A percentile compares a stretch with the other conserved stretches of the same genome.
Conservation (phyloP, 495 filamentous ascomycete species). For the Penicillium maclennaniae region DNA sequence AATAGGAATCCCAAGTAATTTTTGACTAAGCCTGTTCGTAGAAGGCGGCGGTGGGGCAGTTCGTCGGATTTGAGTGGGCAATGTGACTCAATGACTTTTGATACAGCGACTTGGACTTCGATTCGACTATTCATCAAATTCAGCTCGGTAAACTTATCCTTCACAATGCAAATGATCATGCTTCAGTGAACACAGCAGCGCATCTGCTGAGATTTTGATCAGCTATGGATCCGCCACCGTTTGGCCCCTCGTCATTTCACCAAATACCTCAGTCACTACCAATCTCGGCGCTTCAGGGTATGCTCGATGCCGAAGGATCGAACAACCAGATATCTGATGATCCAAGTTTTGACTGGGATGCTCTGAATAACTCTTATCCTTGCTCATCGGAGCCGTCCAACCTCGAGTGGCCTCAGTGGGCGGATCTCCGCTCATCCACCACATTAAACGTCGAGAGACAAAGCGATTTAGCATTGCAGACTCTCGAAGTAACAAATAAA, state of each 20-base stretch:
- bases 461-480: neutral
- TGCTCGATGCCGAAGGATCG: constrained; percentile 2
- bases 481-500: neutral
- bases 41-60: neutral
- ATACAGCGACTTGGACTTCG: neutral
- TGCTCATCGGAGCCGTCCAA: constrained; percentile 10
- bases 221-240: constrained; percentile 9
- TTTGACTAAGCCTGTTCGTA: constrained; percentile 1
- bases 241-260: constrained; percentile 2
- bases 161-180: neutral
- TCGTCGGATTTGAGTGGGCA: neutral
- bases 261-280: constrained; percentile 11
- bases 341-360: neutral
- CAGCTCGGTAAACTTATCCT: neutral
- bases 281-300: constrained; percentile 9
- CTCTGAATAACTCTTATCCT: constrained; percentile 18
- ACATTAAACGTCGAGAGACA: neutral
- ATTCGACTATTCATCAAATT: neutral
- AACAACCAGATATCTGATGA: constrained; percentile 3
- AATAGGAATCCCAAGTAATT: too few relatives aligned
- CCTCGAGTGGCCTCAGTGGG: constrained; percentile 12
- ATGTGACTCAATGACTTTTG: constrained; percentile 3
- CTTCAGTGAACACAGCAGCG: neutral
- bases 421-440: constrained; percentile 1
- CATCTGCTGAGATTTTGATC: neutral